phyloP scores from a whole-genome alignment of 1,284 basidiomycete species.

The Gomphus bonarii region DNA sequence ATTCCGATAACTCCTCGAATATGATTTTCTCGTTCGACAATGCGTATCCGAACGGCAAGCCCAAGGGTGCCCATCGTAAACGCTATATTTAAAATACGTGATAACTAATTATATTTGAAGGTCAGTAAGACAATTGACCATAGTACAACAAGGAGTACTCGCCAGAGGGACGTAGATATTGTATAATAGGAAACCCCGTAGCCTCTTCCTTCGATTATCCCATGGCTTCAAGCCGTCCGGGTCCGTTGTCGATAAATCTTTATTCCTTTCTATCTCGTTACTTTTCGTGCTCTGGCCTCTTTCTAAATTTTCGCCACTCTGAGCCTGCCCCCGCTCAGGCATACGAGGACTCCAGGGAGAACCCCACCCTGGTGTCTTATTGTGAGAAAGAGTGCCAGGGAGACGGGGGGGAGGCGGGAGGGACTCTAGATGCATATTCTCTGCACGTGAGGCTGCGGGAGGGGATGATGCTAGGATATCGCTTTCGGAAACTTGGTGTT shows the following conservation, averaged over 20 bases:
- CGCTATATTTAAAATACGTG: conserved; percentile 75
- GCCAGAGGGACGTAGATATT: conserved; percentile 73
- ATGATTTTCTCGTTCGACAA: conserved; percentile 38
- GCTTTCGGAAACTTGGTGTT: neutral
- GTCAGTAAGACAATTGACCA: conserved; percentile 15
- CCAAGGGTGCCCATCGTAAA: conserved; percentile 76
- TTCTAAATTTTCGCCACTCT: conserved; percentile 6
- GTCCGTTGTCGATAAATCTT: conserved; percentile 22
- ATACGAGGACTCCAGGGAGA: conserved; percentile 50
- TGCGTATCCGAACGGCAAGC: conserved; percentile 67
- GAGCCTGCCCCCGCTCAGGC: conserved; percentile 15
- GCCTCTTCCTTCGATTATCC: conserved; percentile 33
- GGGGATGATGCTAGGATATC: neutral
- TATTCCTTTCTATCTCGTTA: conserved; percentile 13
- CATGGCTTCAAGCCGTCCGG: conserved; percentile 22
- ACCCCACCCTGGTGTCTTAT: conserved; percentile 53
- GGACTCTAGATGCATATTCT: conserved; percentile 28
- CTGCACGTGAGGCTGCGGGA: conserved; percentile 17
- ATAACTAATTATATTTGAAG: conserved; percentile 42
- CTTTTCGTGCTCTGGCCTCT: neutral
- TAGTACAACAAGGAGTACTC: conserved; percentile 17
- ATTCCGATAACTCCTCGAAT: conserved; percentile 68
- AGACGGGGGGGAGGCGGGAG: conserved; percentile 28
- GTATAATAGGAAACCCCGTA: conserved; percentile 55
- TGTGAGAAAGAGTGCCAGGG: conserved; percentile 44